Conservation (phyloP, 1,284 basidiomycete genomes). For the Wallemia hederae region DNA sequence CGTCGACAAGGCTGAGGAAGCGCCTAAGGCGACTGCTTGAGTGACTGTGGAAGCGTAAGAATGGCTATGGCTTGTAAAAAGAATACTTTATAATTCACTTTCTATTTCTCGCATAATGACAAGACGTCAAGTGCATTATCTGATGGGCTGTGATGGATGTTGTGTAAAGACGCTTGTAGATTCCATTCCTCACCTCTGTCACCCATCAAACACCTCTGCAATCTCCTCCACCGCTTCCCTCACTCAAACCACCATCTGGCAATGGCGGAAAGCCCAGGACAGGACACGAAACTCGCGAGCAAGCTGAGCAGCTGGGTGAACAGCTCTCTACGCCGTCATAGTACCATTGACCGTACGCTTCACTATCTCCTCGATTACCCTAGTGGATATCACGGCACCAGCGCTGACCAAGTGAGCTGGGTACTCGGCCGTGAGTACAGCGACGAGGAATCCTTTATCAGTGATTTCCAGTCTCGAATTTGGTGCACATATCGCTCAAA, state of each 20-base stretch:
- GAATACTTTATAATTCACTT: no score
- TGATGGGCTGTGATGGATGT: no score
- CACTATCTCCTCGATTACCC: neutral
- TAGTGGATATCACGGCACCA: neutral
- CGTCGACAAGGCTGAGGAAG: neutral
- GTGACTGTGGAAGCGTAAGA: no score
- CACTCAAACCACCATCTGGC: neutral
- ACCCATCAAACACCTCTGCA: no score
- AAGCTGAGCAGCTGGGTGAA: neutral
- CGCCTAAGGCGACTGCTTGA: neutral
- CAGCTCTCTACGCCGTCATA: neutral
- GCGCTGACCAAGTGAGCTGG: neutral
- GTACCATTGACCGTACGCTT: neutral
- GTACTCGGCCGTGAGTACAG: neutral
- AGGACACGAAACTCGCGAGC: neutral
- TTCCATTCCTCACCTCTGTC: no score
- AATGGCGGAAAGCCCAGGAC: neutral
- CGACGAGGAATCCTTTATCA: neutral
- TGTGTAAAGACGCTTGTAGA: no score
- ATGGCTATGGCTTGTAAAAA: no score
- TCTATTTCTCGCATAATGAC: no score
- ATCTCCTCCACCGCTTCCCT: no score
- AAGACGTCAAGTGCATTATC: no score
- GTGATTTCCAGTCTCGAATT: slow-evolving; percentile 57
- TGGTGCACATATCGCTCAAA: slow-evolving; percentile 83